Evolutionary conservation across 441 rosid genomes (phyloP).

Genomic region (Gossypium schwendimanii): DNA sequence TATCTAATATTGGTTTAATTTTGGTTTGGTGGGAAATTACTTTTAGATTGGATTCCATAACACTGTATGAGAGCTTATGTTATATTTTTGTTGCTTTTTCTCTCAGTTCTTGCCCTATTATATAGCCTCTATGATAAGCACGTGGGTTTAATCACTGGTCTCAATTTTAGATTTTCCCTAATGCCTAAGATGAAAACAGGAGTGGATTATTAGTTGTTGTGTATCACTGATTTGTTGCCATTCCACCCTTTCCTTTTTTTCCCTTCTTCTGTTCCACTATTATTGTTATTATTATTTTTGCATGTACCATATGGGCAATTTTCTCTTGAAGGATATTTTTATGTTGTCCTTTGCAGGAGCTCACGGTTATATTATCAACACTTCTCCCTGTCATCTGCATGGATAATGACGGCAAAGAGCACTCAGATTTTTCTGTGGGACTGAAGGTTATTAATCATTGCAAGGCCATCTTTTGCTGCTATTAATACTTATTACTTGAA

Average conservation of each 20-base stretch:
- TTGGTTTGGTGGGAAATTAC: neutral
- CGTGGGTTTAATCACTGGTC: neutral
- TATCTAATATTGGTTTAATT: neutral
- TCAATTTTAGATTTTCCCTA: neutral
- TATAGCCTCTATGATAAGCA: neutral
- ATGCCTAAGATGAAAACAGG: neutral
- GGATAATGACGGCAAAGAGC: slow-evolving; percentile 57
- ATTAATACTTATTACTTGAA: slow-evolving; percentile 12
- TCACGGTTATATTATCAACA: slow-evolving; percentile 75
- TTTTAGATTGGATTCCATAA: neutral
- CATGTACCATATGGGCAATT: neutral
- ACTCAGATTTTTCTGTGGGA: slow-evolving; percentile 64
- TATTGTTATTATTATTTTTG: neutral
- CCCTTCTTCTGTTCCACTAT: neutral
- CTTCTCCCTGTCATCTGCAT: slow-evolving; percentile 78
- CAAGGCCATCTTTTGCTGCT: slow-evolving; percentile 5
- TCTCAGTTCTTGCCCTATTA: neutral
- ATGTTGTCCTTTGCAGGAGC: slow-evolving; percentile 47
- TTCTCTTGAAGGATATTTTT: neutral
- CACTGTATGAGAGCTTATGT: neutral
- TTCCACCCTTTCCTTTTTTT: neutral
- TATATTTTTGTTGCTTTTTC: neutral
- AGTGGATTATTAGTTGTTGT: neutral
- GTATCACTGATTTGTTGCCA: neutral
- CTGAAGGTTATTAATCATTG: slow-evolving; percentile 45